Percentiles rank a stretch among this genome's conserved stretches.
phyloP scores from a whole-genome alignment of 345 rosid genomes.

The Rhizophora mangle region DNA sequence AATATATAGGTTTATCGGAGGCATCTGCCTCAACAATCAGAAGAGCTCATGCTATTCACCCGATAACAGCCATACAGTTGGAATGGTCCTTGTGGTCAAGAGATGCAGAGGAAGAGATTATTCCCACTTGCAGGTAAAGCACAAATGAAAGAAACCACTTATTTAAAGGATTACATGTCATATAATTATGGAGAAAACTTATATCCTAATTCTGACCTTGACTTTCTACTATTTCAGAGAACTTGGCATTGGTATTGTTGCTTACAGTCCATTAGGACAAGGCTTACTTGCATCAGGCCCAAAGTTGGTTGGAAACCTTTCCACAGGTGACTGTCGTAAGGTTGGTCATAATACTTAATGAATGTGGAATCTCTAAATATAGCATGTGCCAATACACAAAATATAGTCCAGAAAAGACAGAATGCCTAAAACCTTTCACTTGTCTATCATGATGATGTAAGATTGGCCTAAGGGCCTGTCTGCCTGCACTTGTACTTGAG shows the following conservation, averaged over 20 bases:
- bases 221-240: slow-evolving; percentile 37
- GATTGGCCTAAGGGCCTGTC: no score
- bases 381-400: no score
- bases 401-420: no score
- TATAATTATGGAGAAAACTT: background rate
- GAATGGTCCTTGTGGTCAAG: slow-evolving; percentile 86
- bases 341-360: slow-evolving; percentile 18
- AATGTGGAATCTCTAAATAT: no score
- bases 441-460: no score
- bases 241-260: slow-evolving; percentile 73
- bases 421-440: no score
- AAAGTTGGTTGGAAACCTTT: slow-evolving; percentile 43
- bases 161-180: background rate
- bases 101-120: slow-evolving; percentile 69
- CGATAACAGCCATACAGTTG: slow-evolving; percentile 59
- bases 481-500: no score
- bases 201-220: background rate
- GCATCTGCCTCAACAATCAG: slow-evolving; percentile 79
- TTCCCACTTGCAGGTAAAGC: slow-evolving; percentile 36
- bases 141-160: background rate
- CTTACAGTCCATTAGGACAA: slow-evolving; percentile 65
- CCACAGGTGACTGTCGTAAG: slow-evolving; percentile 43
- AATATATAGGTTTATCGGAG: slow-evolving; percentile 65
- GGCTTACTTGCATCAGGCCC: slow-evolving; percentile 64
- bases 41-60: slow-evolving; percentile 80